Evolutionary conservation across 371 early-diverging fungal genomes (phyloP).

Genomic region (Mucor velutinosus): DNA sequence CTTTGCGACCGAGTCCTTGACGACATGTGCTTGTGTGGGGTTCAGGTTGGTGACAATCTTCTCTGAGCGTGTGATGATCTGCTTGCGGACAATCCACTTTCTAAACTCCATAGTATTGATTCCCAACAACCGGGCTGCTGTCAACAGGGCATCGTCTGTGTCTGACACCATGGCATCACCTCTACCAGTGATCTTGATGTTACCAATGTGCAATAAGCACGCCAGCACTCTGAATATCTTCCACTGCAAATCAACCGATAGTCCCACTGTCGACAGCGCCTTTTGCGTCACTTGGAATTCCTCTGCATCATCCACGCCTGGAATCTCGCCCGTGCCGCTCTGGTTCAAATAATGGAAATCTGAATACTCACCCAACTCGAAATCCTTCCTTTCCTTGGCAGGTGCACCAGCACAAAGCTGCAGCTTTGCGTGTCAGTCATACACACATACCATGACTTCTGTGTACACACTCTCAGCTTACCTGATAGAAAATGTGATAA

Average conservation of each 20-base stretch:
- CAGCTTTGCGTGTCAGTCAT: not conserved
- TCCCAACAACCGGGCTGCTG: conserved; percentile 72
- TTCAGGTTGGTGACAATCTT: conserved; percentile 82
- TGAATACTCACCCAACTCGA: conserved; percentile 72
- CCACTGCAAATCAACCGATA: conserved; percentile 83
- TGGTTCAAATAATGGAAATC: conserved; percentile 87
- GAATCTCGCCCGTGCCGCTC: conserved; percentile 78
- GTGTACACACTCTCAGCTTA: conserved; percentile 8
- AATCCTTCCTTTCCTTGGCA: conserved; percentile 76
- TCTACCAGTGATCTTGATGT: conserved; percentile 79
- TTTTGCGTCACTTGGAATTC: conserved; percentile 89
- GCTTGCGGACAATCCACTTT: conserved; percentile 91
- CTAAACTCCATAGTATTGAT: conserved; percentile 77
- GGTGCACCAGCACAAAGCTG: conserved; percentile 90
- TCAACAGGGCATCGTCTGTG: conserved; percentile 67
- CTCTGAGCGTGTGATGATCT: conserved; percentile 86
- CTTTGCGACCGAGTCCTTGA: conserved; percentile 93
- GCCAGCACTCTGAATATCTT: conserved; percentile 88
- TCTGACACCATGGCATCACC: conserved; percentile 68
- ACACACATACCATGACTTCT: not conserved
- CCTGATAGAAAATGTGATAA: conserved; percentile 99
- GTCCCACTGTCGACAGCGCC: conserved; percentile 85
- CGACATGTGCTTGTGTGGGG: conserved; percentile 75
- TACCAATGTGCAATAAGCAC: conserved; percentile 91
- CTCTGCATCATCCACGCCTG: conserved; percentile 87